Percentiles rank a stretch among this genome's conserved stretches.
phyloP scores from a whole-genome alignment of 2,329 filamentous ascomycete genomes.

The Cercospora sesami region DNA sequence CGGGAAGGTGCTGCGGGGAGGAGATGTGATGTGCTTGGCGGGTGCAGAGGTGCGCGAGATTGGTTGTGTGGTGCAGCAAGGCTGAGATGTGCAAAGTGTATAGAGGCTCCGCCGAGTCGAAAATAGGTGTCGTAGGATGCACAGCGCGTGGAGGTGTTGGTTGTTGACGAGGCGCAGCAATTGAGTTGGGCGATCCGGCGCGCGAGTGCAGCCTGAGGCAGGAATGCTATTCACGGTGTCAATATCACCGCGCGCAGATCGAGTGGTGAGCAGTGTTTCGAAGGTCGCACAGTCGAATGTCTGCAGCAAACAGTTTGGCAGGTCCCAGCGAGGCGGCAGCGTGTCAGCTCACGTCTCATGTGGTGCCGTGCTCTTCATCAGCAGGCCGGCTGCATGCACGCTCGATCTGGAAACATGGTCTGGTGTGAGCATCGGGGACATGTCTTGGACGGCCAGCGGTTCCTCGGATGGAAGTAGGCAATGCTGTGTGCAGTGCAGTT shows the following conservation, averaged over 20 bases:
- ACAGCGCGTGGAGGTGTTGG: neutral
- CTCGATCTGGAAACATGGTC: neutral
- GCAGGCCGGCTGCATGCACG: neutral
- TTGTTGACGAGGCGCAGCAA: neutral
- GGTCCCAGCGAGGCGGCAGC: neutral
- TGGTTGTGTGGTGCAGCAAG: neutral
- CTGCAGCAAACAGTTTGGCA: neutral
- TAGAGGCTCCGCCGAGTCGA: neutral
- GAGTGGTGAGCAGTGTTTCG: neutral
- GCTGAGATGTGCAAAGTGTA: neutral
- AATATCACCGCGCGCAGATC: neutral
- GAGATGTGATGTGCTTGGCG: neutral
- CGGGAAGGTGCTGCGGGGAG: neutral
- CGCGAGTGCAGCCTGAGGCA: neutral
- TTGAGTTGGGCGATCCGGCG: neutral
- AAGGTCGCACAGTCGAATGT: neutral
- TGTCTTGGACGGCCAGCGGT: neutral
- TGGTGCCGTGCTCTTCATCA: neutral
- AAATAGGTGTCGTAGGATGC: neutral
- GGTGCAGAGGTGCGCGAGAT: neutral
- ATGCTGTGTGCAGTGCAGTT: neutral
- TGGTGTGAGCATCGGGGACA: neutral
- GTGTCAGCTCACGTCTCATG: neutral
- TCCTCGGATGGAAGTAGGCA: neutral
- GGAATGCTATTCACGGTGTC: neutral